Evolutionary conservation across 1,284 basidiomycete genomes (phyloP), one percentile per base, ranked within the genome.

Genomic region (Pseudozyma flocculosa): DNA sequence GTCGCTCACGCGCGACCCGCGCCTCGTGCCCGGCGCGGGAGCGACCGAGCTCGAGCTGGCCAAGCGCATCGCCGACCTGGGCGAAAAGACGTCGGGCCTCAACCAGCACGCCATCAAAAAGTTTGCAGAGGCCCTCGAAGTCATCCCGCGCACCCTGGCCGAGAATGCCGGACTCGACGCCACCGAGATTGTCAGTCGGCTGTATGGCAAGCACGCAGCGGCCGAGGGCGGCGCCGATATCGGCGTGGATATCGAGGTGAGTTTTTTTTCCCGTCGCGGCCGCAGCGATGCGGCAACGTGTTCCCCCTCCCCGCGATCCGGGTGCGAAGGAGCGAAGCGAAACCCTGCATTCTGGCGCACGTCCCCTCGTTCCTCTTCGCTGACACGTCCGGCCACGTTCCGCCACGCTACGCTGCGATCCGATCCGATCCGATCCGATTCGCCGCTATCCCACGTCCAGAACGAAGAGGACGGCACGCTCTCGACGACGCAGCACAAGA

Each of bases 121-220:
- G 75, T 98, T 90, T 80, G 90, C 90, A 13, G 85, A 84, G 54
- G 89, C 94, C 2, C 82, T 97, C 58, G 93, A 98, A 76, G 91
- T 97, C 43, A 84, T 98, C 0, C 95, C 95, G 1, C 83, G 90
- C 61, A 97, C 90, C 43, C 80, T 98, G 32, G 93, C 94, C 2
- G 94, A 98, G 82, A 99, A 97, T 77, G 92, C 95, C 9, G 94
- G 93, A 14, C 83, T 93, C 10, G 89, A 92, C 78, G 90, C 91
- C 0, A 96, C 94, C 72, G 93, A 96, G 78, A 87, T 92, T 17
- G 83, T 98, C 26, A 90, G 88, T 61, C 83, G 86, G 48, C 80
- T 97, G 49, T 92, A 89, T 85, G 91, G 91, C 38, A 90, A 89
- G 75, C 95, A 98, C 79, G 56, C 55, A n/a, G n/a, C n/a, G 26